Conservation (phyloP, 176 grass and related monocot genomes). For the Coix lacrymajobi region DNA sequence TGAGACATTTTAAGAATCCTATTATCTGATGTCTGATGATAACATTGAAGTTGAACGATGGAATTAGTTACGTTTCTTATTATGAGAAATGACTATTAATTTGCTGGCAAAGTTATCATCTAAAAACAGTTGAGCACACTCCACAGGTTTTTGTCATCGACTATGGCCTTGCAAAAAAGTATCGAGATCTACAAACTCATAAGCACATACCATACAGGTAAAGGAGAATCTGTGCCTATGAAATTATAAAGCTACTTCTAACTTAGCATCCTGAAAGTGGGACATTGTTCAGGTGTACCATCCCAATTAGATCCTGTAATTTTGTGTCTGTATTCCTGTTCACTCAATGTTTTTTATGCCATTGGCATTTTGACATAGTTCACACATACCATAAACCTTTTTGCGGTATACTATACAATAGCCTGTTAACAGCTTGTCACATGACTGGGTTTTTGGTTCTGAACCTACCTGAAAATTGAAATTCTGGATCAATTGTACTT, state of each 20-base stretch:
- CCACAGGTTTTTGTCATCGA: constrained; percentile 53
- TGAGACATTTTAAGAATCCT: not conserved
- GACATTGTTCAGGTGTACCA: not conserved
- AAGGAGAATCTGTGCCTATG: not conserved
- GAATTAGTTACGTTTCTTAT: not conserved
- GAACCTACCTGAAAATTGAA: not conserved
- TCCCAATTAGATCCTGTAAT: not conserved
- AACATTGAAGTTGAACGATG: not conserved
- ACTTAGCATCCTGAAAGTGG: not conserved
- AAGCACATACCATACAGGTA: constrained; percentile 74
- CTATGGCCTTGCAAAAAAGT: constrained; percentile 62
- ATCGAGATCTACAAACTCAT: constrained; percentile 48
- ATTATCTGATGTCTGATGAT: not conserved
- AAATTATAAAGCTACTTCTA: not conserved
- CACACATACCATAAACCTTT: not conserved
- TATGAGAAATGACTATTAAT: not conserved
- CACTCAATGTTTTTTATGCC: not conserved
- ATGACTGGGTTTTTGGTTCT: constrained; percentile 10
- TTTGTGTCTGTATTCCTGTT: not conserved
- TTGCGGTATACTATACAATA: not conserved
- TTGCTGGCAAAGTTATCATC: constrained; percentile 2
- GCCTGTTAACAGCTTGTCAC: not conserved
- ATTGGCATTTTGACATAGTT: not conserved
- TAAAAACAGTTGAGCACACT: not conserved
- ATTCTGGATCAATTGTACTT: not conserved